Base-by-base conservation (phyloP, 1,284 basidiomycete species). In the Melampsora larici-populina region DNA sequence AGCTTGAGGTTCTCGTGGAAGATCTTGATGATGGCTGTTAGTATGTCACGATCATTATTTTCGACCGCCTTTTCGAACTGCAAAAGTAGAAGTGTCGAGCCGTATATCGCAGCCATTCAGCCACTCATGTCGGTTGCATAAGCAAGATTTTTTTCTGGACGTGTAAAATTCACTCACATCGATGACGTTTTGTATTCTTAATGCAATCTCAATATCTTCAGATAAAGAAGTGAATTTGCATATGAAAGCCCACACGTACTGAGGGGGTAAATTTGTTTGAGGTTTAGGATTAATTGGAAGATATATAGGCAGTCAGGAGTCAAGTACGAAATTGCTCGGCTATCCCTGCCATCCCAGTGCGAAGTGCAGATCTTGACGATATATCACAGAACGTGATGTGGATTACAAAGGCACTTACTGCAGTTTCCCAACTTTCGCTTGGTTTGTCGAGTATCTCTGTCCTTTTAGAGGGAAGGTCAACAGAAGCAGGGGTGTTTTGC, bases 1-100 rank as follows among this genome's bases (percentile, higher is more conserved):
- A 67, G 36, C 51, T 78, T 78, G 24, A 78, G 66, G 31, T 78
- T 78, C 18, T 78, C 75, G 58, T 78, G 68, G 63, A 78, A 78
- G 21, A 60, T 70, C 26, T 24, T 65, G 29, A 78, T 43, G 26
- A 78, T 78, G 8, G 55, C 62, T 8, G 60, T 49, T 7, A 78
- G 68, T 2, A 70, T 65, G 36, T 78, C 67, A n/a, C 43, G 33
- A 43, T 66, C 75, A 49, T 70, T 68, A 8, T 55, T 49, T 70
- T 78, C 58, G n/a, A 78, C 18, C 51, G 67, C 68, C n/a, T 69
- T 29, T 66, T 78, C 75, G 21, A 78, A 55, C 75, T 78, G 43
- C 4, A 51, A 64, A 33, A n/a, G 21, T 13, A 78, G 33, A 69
- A 36, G 62, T 58, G 11, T 21, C 13, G 62, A 21, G 33, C 8